Percentiles rank a stretch among this genome's conserved stretches.
These are phyloP conservation scores for Myriosclerotinia duriaeana DNA, from an alignment of 2,329 filamentous ascomycete species.

Conservation along the genomic window DNA sequence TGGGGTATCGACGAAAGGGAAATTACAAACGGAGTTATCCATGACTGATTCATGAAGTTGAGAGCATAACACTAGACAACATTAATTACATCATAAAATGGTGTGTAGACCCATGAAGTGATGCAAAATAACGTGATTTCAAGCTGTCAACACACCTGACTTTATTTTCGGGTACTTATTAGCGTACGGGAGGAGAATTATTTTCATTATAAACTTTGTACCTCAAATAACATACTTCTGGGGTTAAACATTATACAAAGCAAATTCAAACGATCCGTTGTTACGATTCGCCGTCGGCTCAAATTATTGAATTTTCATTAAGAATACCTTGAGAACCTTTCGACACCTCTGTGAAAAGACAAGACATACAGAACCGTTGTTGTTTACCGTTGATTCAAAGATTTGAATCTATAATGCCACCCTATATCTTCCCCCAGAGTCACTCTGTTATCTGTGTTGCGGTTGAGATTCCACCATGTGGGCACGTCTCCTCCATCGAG, in stretches of 20 bases:
- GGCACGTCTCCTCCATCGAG: background rate
- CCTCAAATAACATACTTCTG: too few species aligned
- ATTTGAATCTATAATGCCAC: background rate
- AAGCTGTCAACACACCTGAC: accelerated
- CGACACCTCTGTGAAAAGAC: background rate
- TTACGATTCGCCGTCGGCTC: background rate
- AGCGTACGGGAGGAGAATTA: background rate
- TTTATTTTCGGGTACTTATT: too few species aligned
- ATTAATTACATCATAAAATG: too few species aligned
- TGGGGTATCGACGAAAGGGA: too few species aligned
- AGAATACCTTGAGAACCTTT: background rate
- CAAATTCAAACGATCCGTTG: background rate
- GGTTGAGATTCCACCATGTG: background rate
- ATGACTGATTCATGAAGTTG: background rate
- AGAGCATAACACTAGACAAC: background rate
- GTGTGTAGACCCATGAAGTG: background rate
- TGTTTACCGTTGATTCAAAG: background rate
- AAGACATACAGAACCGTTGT: background rate
- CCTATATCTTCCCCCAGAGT: background rate
- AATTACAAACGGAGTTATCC: accelerated
- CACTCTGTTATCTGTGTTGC: background rate
- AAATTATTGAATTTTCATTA: background rate
- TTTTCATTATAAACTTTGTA: background rate
- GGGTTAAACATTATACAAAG: background rate
- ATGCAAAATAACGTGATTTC: background rate